These are phyloP conservation scores for Suillus cothurnatus DNA, from an alignment of 768 basidiomycete genomes.

Conservation along the genomic window DNA sequence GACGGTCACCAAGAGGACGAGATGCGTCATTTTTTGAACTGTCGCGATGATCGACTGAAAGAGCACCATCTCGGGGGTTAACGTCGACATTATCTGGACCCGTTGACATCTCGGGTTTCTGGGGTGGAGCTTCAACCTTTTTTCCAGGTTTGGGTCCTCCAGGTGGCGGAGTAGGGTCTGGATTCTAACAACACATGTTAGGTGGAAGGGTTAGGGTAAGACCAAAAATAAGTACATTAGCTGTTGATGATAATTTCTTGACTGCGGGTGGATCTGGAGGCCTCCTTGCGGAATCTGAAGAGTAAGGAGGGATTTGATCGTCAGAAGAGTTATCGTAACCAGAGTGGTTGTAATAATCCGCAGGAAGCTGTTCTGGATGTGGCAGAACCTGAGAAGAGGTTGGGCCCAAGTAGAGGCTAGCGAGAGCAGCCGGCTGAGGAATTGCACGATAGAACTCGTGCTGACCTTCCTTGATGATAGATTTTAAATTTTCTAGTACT, in stretches of 20 bases:
- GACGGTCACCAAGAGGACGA: conserved; percentile 20
- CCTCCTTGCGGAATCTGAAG: conserved; percentile 27
- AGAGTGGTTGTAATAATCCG: conserved; percentile 20
- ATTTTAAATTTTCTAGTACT: conserved; percentile 73
- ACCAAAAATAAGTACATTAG: conserved; percentile 36
- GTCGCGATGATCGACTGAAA: conserved; percentile 11
- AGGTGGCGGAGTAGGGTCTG: conserved; percentile 28
- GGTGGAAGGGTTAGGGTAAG: conserved; percentile 4
- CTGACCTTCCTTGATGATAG: conserved; percentile 68
- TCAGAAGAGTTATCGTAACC: conserved; percentile 17
- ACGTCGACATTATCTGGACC: conserved; percentile 18
- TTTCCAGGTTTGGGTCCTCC: conserved; percentile 27
- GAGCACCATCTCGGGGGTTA: conserved; percentile 7
- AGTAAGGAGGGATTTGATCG: conserved; percentile 18
- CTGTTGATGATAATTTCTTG: conserved; percentile 3
- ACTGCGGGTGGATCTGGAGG: conserved; percentile 19
- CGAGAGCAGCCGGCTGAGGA: conserved; percentile 67
- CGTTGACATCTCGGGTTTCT: conserved; percentile 13
- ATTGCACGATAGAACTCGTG: conserved; percentile 70
- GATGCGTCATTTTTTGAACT: conserved; percentile 15
- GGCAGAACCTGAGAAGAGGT: conserved; percentile 33
- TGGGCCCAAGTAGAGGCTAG: conserved; percentile 64
- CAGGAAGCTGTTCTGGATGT: conserved; percentile 38
- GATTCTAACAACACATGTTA: conserved; percentile 16
- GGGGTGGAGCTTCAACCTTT: neutral